Evolutionary conservation across 805 yeast genomes (phyloP), one percentile per base, ranked within the genome.

Genomic region (Kregervanrija fluxuum): DNA sequence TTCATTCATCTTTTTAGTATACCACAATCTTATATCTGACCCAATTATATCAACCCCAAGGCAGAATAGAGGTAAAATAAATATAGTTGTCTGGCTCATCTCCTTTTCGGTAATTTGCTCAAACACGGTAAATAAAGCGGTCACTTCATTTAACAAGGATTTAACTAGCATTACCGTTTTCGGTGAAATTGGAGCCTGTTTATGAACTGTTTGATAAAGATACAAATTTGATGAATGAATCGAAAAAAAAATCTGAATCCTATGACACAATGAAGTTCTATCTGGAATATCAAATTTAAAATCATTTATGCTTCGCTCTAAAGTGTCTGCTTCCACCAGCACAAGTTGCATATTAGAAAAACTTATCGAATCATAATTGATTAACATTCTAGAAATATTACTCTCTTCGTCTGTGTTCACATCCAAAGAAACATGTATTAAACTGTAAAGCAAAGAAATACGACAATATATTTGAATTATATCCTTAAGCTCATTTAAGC

Each of bases 1-100:
- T 3, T 22, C 12, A 1, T 30, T 28, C 35, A 52, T 35, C 11
- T 41, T 34, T 11, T 34, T 10, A 1, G 14, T 35, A 32, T 44
- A 52, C 39, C 41, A 31, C 1, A 38, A 33, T 33, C 54, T 42
- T 9, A 40, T 39, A 1, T 33, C 13, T 5, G 6, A 3, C 10
- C 49, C 42, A 3, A 50, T 33, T 16, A 52, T 38, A 38, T 52
- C 50, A 37, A 50, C 45, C 1, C 55, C 55, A 14, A 44, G 40
- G 22, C 45, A 34, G 32, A 52, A 37, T 8, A 52, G 22, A 2
- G 55, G 47, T 35, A 50, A 35, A 4, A 44, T 22, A 12, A 48
- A 42, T 8, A 48, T 30, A 2, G 37, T 35, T 3, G 41, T 36
- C 11, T 12, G 5, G 5, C 31, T 5, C 13, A 35, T 10, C 16